phyloP scores from a whole-genome alignment of 192 early-diverging fungal genomes.

The Backusella circina region DNA sequence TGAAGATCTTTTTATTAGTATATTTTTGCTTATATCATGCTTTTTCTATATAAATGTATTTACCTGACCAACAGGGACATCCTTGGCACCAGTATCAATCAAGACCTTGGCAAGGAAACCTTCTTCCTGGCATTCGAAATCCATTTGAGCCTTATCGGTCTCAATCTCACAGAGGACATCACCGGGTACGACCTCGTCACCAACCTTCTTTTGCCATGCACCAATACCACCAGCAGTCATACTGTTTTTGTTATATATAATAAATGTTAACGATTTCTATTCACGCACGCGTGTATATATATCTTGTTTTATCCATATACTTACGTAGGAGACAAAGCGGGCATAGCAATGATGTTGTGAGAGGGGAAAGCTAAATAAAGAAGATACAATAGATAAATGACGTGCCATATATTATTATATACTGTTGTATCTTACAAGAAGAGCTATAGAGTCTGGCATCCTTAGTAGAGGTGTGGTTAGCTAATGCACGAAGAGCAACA shows the following conservation, averaged over 20 bases:
- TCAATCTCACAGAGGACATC: slow-evolving; percentile 96
- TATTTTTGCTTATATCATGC: too few species aligned
- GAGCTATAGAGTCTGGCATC: slow-evolving; percentile 49
- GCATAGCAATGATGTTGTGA: slow-evolving; percentile 90
- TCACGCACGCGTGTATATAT: neutral
- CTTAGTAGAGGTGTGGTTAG: slow-evolving; percentile 33
- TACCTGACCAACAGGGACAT: slow-evolving; percentile 76
- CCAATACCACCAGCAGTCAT: slow-evolving; percentile 97
- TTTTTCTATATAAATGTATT: neutral
- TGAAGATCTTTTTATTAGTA: neutral
- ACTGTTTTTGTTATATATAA: slow-evolving; percentile 8
- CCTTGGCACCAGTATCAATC: slow-evolving; percentile 79
- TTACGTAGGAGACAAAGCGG: slow-evolving; percentile 93
- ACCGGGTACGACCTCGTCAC: slow-evolving; percentile 84
- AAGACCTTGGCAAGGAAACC: slow-evolving; percentile 95
- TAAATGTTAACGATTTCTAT: neutral
- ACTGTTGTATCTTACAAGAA: slow-evolving; percentile 39
- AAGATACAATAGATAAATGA: neutral
- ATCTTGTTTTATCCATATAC: neutral
- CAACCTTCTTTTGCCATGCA: slow-evolving; percentile 90
- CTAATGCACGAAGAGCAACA: slow-evolving; percentile 39
- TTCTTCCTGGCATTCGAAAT: slow-evolving; percentile 98
- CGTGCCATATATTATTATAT: neutral
- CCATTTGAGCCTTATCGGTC: slow-evolving; percentile 99
- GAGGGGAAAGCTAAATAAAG: slow-evolving; percentile 59